These are phyloP conservation scores for Penicillium sp. DNA, from an alignment of 2,329 filamentous ascomycete species.

Conservation along the genomic window DNA sequence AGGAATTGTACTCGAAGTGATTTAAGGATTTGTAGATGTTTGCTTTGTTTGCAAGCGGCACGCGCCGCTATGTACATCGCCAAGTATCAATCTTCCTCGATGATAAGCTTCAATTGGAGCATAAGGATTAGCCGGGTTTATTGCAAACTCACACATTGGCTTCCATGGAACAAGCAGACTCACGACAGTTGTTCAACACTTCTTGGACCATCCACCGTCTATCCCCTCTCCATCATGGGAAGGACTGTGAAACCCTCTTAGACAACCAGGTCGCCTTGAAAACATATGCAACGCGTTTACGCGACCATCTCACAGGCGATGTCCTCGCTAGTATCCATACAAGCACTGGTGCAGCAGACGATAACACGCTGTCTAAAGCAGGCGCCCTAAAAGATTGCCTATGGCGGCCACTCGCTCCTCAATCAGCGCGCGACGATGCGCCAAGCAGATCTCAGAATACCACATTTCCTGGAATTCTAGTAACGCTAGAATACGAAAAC, in stretches of 20 bases:
- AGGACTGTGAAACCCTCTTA: conserved; percentile 36
- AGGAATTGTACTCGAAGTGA: background rate
- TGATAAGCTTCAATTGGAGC: background rate
- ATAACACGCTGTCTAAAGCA: conserved; percentile 44
- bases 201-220: conserved; percentile 55
- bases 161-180: conserved; percentile 27
- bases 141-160: background rate
- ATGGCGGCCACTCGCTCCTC: conserved; percentile 42
- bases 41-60: conserved; percentile 22
- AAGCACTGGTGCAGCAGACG: conserved; percentile 28
- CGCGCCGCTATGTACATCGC: conserved; percentile 13
- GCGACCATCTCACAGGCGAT: conserved; percentile 51
- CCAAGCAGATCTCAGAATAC: conserved; percentile 25
- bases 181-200: conserved; percentile 50
- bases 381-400: conserved; percentile 49
- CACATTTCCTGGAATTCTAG: conserved; percentile 42
- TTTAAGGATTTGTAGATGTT: conserved; percentile 6
- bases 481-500: conserved; percentile 52
- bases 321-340: conserved; percentile 47
- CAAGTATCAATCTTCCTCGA: conserved; percentile 5
- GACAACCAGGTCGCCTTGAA: conserved; percentile 38
- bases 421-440: conserved; percentile 29
- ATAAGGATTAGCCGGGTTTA: background rate
- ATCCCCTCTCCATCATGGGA: conserved; percentile 53
- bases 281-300: conserved; percentile 49